Conservation (phyloP, 2,329 filamentous ascomycete genomes). For the Aspergillus terreus region DNA sequence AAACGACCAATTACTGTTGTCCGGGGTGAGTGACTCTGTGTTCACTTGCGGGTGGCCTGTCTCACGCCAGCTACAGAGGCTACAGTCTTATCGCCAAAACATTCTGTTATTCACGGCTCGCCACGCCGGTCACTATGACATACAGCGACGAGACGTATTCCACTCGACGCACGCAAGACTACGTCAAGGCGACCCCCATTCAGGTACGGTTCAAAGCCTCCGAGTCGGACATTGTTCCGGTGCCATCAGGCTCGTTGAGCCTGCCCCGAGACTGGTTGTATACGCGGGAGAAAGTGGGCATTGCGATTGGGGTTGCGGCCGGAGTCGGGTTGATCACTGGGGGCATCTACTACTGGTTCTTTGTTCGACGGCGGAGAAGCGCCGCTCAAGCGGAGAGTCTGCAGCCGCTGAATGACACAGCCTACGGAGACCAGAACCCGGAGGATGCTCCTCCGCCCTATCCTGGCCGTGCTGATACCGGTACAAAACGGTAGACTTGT, state of each 20-base stretch:
- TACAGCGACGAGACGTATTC: conserved; percentile 3
- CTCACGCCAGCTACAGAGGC: background rate
- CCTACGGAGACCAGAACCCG: background rate
- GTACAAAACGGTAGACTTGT: background rate
- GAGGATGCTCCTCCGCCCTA: background rate
- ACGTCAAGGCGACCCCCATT: conserved; percentile 11
- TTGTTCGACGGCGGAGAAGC: background rate
- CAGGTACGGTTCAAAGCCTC: conserved; percentile 13
- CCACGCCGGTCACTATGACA: conserved; percentile 2
- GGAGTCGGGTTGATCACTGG: background rate
- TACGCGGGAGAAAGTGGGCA: conserved; percentile 9
- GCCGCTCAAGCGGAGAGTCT: background rate
- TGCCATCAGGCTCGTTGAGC: conserved; percentile 4
- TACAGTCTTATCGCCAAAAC: background rate
- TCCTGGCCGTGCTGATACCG: background rate
- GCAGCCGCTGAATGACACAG: background rate
- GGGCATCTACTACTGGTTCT: background rate
- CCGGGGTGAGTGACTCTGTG: conserved; percentile 5
- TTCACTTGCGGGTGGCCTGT: background rate
- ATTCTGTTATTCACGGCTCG: background rate
- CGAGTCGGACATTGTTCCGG: conserved; percentile 10
- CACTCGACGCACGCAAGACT: conserved; percentile 3
- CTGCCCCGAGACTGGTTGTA: conserved; percentile 2
- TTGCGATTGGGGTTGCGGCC: conserved; percentile 3
- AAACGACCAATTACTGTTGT: conserved; percentile 14